Base-by-base conservation (phyloP, 768 basidiomycete species). In the Lactifluus echinatus region DNA sequence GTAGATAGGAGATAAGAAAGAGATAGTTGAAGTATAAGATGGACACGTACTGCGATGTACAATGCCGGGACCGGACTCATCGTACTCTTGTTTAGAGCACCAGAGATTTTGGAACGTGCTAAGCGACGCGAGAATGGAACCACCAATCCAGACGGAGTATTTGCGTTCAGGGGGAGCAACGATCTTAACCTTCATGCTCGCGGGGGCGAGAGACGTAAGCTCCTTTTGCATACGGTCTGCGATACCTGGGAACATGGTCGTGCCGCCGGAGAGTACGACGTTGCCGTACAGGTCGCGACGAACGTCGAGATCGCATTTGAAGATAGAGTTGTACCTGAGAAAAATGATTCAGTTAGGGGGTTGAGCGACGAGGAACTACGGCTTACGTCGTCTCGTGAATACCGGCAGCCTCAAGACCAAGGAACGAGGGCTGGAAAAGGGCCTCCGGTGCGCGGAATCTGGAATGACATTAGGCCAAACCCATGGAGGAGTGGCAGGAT, bases 31-130 rank as follows among this genome's bases (percentile, higher is more conserved):
- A 29, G 17, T 24, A 28, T 3, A 36, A 43, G 15, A 44, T 39
- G 21, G 11, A 34, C 21, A 78, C 79, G 60, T 69, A 83, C 82
- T 87, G 77, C 85, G 86, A 66, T 88, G 87, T 64, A 87, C 84
- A 60, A 89, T 88, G 56, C 79, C 83, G 61, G 87, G 86, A 45
- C 87, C 86, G 55, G 79, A 80, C 71, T 89, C 91, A 70, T 93
- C 91, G 74, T 93, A 93, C 75, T 93, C 92, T 67, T 91, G 88
- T 74, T 90, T 90, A 57, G 85, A 84, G 74, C 87, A 87, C 92
- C 93, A 96, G 74, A 94, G 75, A 70, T 93, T 93, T 77, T 95
- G 93, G 93, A 95, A 95, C 65, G 93, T 94, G 68, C 83, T 87
- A 49, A 96, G 80, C 31, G 90, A 93, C 44, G 92, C 93, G 64